phyloP scores from a whole-genome alignment of 2,329 filamentous ascomycete genomes.

The Fusarium ramigenum region DNA sequence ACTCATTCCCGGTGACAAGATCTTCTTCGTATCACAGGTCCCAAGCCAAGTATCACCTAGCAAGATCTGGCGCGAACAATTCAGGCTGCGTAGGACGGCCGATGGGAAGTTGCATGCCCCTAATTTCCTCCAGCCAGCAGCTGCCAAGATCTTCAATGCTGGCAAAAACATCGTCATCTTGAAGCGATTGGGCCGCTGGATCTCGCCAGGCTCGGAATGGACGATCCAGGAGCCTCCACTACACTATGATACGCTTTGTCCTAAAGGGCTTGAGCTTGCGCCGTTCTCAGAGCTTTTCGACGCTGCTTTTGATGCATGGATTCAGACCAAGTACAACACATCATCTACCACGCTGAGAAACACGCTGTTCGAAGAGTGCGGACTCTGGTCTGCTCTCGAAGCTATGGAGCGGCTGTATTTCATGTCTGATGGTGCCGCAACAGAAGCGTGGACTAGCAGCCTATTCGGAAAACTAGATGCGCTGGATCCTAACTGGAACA shows the following conservation, averaged over 20 bases:
- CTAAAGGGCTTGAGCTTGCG: conserved; percentile 58
- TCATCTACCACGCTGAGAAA: conserved; percentile 73
- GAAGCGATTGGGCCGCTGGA: conserved; percentile 71
- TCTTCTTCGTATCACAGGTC: conserved; percentile 78
- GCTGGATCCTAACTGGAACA: conserved; percentile 72
- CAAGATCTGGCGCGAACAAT: conserved; percentile 81
- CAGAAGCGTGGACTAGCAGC: conserved; percentile 71
- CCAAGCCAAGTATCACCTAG: conserved; percentile 65
- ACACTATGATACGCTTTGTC: conserved; percentile 67
- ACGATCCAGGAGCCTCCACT: conserved; percentile 56
- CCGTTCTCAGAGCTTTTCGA: conserved; percentile 82
- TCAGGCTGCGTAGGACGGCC: conserved; percentile 69
- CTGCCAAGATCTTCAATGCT: conserved; percentile 80
- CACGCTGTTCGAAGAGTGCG: conserved; percentile 74
- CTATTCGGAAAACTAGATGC: conserved; percentile 81
- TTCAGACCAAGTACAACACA: conserved; percentile 76
- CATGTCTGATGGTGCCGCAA: conserved; percentile 75
- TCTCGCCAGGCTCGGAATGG: conserved; percentile 45
- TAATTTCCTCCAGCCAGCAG: conserved; percentile 75
- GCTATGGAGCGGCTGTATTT: conserved; percentile 79
- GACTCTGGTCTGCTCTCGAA: conserved; percentile 70
- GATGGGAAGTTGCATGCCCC: conserved; percentile 74
- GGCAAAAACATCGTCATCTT: conserved; percentile 90
- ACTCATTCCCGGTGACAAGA: conserved; percentile 69
- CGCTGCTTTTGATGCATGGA: conserved; percentile 77